A percentile compares a stretch with the other conserved stretches of the same genome.
Evolutionary conservation across 2,329 filamentous ascomycete genomes (phyloP).

Genomic region (Phyllosticta ampelicida): DNA sequence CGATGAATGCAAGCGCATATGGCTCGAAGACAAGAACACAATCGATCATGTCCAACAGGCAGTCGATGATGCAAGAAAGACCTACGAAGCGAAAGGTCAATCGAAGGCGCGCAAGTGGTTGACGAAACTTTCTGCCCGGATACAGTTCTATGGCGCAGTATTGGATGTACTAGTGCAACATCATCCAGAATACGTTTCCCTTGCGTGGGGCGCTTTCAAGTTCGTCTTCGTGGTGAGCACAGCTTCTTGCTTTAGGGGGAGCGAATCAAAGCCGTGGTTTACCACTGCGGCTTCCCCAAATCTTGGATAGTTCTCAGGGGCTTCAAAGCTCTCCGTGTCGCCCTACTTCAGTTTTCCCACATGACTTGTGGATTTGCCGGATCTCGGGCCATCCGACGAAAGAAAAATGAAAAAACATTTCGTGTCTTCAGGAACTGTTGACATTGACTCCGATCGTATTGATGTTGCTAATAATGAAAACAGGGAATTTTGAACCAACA

Average conservation of each 20-base stretch:
- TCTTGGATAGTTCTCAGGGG: too few relatives aligned
- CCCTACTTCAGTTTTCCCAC: too few relatives aligned
- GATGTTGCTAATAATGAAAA: too few relatives aligned
- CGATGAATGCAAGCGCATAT: background rate
- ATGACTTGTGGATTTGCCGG: too few relatives aligned
- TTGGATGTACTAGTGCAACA: constrained; percentile 20
- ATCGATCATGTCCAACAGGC: background rate
- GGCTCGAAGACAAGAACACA: background rate
- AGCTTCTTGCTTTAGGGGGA: background rate
- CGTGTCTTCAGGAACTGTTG: too few relatives aligned
- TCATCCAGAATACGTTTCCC: constrained; percentile 21
- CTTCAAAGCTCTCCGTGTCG: too few relatives aligned
- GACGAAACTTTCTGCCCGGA: background rate
- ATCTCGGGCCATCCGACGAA: too few relatives aligned
- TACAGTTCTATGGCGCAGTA: constrained; percentile 15
- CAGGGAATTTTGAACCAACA: constrained; percentile 11
- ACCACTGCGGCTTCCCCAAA: too few relatives aligned
- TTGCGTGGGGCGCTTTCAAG: constrained; percentile 23
- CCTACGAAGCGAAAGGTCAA: background rate
- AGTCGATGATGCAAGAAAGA: background rate
- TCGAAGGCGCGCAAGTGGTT: constrained; percentile 1
- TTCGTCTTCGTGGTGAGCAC: constrained; percentile 16
- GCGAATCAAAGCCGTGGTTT: too few relatives aligned
- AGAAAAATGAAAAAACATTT: too few relatives aligned
- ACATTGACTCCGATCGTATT: too few relatives aligned